These are phyloP conservation scores for Sistotremastrum suecicum DNA, from an alignment of 768 basidiomycete genomes.

Conservation along the genomic window DNA sequence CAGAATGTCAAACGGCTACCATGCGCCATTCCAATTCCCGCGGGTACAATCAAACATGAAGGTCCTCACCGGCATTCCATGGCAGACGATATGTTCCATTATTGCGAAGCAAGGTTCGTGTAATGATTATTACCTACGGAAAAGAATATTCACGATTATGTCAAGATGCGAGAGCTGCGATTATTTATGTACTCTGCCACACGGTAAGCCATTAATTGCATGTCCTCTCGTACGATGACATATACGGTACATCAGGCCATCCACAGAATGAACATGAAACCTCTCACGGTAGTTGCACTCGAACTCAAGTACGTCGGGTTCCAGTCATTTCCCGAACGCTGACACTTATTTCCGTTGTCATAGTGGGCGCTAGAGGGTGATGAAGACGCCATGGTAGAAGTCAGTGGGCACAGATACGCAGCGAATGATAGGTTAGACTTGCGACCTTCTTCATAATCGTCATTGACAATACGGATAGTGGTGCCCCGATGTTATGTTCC, in stretches of 20 bases:
- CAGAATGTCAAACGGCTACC: conserved; percentile 27
- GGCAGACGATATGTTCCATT: conserved; percentile 34
- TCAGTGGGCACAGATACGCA: conserved; percentile 35
- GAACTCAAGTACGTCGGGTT: background rate
- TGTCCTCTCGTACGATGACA: background rate
- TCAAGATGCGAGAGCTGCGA: conserved; percentile 38
- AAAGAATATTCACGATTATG: background rate
- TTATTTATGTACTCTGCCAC: conserved; percentile 44
- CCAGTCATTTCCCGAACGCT: background rate
- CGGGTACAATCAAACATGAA: conserved; percentile 26
- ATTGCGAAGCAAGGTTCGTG: conserved; percentile 32
- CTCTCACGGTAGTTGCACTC: conserved; percentile 26
- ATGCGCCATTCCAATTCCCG: conserved; percentile 32
- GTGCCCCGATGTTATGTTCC: conserved; percentile 52
- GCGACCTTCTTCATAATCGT: background rate
- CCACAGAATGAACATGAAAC: conserved; percentile 49
- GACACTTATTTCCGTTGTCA: conserved; percentile 37
- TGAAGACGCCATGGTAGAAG: conserved; percentile 33
- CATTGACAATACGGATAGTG: conserved; percentile 36
- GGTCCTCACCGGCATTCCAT: conserved; percentile 36
- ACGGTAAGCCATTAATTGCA: conserved; percentile 22
- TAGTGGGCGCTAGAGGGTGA: conserved; percentile 43
- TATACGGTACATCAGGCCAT: conserved; percentile 28
- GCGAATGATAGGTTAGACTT: conserved; percentile 7
- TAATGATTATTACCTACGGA: background rate